Evolutionary conservation across 2,329 filamentous ascomycete genomes (phyloP).

Genomic region (Xylariaceae sp.): DNA sequence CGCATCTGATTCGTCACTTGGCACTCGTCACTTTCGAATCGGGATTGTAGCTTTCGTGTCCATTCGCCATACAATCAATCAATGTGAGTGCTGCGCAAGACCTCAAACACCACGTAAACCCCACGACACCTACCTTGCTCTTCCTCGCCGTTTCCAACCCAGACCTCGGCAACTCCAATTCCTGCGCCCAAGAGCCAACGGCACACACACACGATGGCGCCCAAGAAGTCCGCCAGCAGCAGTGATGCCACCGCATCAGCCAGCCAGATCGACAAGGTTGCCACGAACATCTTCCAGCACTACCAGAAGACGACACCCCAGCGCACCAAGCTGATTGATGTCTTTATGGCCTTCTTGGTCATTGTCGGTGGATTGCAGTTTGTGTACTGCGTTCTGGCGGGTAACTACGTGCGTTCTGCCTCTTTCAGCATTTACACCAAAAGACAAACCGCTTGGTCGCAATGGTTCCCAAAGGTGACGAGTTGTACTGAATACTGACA

Average conservation of each 20-base stretch:
- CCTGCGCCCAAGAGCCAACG: background rate
- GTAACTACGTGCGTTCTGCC: constrained; percentile 76
- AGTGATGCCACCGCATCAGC: constrained; percentile 12
- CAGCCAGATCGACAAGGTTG: constrained; percentile 54
- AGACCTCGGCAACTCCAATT: no score
- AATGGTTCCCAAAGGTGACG: background rate
- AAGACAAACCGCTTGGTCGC: background rate
- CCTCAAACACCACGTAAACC: background rate
- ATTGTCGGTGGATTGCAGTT: constrained; percentile 88
- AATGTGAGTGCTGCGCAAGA: background rate
- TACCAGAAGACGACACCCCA: constrained; percentile 82
- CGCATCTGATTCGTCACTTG: constrained; percentile 20
- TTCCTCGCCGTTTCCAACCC: background rate
- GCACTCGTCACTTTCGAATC: constrained; percentile 3
- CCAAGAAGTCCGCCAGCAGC: constrained; percentile 41
- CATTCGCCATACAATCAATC: constrained; percentile 14
- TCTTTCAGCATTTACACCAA: background rate
- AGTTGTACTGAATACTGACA: constrained; percentile 1
- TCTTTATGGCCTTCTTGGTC: constrained; percentile 84
- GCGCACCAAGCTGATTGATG: constrained; percentile 86
- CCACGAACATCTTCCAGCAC: constrained; percentile 67
- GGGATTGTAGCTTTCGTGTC: constrained; percentile 35
- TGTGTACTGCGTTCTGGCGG: constrained; percentile 82
- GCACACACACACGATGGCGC: constrained; percentile 40
- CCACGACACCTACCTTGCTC: background rate